Conservation (phyloP, 2,329 filamentous ascomycete species). For the Claviceps sp. region DNA sequence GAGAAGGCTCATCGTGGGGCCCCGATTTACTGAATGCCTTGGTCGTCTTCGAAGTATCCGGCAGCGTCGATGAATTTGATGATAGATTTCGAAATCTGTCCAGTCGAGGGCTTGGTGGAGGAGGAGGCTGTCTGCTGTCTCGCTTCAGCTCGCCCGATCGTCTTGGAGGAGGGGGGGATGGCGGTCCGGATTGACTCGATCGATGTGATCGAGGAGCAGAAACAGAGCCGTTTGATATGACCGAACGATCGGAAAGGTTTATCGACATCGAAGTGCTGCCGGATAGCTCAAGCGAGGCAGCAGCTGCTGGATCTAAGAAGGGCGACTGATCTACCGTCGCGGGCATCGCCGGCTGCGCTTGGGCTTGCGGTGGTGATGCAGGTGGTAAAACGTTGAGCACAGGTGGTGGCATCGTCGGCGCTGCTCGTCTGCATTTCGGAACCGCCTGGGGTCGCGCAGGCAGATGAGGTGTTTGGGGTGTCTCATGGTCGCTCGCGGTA, state of each 20-base stretch:
- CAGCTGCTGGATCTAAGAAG: slow-evolving; percentile 35
- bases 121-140: slow-evolving; percentile 32
- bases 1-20: slow-evolving; percentile 43
- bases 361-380: slow-evolving; percentile 48
- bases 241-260: slow-evolving; percentile 41
- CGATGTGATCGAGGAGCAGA: slow-evolving; percentile 30
- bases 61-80: slow-evolving; percentile 8
- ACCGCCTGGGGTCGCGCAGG: slow-evolving; percentile 13
- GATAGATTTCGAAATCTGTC: slow-evolving; percentile 44
- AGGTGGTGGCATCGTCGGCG: slow-evolving; percentile 35
- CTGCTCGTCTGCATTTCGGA: slow-evolving; percentile 11
- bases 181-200: slow-evolving; percentile 34
- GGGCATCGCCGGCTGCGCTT: slow-evolving; percentile 19
- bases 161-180: slow-evolving; percentile 50
- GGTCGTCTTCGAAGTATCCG: slow-evolving; percentile 7
- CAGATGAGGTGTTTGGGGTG: slow-evolving; percentile 10
- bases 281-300: slow-evolving; percentile 27
- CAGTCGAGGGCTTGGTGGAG: slow-evolving; percentile 67
- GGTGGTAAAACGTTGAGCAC: slow-evolving; percentile 58
- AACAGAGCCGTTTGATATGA: slow-evolving; percentile 33
- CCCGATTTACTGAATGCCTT: slow-evolving; percentile 8
- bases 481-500: slow-evolving; percentile 12
- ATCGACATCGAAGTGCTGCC: slow-evolving; percentile 30
- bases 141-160: slow-evolving; percentile 46
- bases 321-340: slow-evolving; percentile 26